Evolutionary conservation across 495 filamentous ascomycete genomes (phyloP).

Genomic region (Talaromyces ruber): DNA sequence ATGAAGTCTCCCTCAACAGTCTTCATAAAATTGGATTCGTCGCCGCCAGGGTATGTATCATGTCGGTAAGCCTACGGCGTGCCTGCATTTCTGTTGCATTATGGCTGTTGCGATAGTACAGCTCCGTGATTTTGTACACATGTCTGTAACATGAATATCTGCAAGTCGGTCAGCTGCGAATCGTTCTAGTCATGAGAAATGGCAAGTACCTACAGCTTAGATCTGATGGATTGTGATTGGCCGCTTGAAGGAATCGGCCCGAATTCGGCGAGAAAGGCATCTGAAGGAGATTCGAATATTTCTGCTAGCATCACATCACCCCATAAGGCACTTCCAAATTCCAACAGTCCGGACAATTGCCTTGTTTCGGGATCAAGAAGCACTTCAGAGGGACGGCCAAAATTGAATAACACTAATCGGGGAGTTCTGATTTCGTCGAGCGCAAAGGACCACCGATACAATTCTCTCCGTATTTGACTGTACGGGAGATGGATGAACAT

Average conservation of each 20-base stretch:
- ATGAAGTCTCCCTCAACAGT: no score
- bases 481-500: conserved; percentile 61
- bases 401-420: conserved; percentile 48
- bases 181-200: background rate
- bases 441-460: conserved; percentile 31
- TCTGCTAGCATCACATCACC: conserved; percentile 40
- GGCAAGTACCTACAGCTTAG: conserved; percentile 25
- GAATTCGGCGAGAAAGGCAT: conserved; percentile 29
- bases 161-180: background rate
- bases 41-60: background rate
- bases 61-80: conserved; percentile 24
- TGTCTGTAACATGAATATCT: conserved; percentile 37
- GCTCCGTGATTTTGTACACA: conserved; percentile 27
- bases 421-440: conserved; percentile 51
- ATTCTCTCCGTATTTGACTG: conserved; percentile 46
- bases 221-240: conserved; percentile 18
- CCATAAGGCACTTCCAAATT: conserved; percentile 40
- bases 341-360: conserved; percentile 34
- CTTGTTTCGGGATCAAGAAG: conserved; percentile 43
- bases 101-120: conserved; percentile 31
- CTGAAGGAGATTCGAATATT: conserved; percentile 27
- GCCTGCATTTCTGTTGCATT: conserved; percentile 29
- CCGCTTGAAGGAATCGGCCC: conserved; percentile 18
- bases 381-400: conserved; percentile 47
- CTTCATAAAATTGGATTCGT: background rate